Evolutionary conservation across 75 land plant genomes (phyloP).

Genomic region (Azolla pinnata): DNA sequence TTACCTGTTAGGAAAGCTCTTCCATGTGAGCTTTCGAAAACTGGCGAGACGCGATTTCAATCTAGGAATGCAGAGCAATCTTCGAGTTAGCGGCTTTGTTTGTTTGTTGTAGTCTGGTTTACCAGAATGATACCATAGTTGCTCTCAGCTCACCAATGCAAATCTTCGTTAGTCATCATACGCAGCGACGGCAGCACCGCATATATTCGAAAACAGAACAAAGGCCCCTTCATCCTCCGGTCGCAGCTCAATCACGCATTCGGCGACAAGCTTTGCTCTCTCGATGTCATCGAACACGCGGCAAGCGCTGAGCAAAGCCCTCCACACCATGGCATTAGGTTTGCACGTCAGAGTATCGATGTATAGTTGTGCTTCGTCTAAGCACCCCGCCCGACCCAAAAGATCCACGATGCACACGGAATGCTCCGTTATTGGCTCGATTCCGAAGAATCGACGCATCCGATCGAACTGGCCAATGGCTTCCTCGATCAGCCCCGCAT

Average conservation of each 20-base stretch:
- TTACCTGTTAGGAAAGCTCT: too few relatives aligned
- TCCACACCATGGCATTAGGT: conserved; percentile 4
- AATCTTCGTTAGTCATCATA: not conserved
- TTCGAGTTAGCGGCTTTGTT: too few relatives aligned
- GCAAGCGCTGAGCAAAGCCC: conserved; percentile 3
- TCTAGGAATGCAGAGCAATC: too few relatives aligned
- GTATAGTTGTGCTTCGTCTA: not conserved
- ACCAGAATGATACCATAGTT: too few relatives aligned
- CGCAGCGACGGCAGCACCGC: not conserved
- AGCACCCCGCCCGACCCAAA: not conserved
- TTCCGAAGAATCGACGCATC: not conserved
- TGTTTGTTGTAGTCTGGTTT: too few relatives aligned
- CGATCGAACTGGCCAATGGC: not conserved
- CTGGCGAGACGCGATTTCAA: too few relatives aligned
- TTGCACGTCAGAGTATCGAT: not conserved
- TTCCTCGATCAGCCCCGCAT: conserved; percentile 3
- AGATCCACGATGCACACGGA: not conserved
- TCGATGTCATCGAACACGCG: not conserved
- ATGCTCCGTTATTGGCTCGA: not conserved
- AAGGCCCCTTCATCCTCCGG: conserved; percentile 9
- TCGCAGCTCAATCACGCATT: not conserved
- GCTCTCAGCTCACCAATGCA: too few relatives aligned
- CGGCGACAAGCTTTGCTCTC: not conserved
- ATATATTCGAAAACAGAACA: conserved; percentile 6
- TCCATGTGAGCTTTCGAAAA: too few relatives aligned